phyloP scores from a whole-genome alignment of 371 early-diverging fungal genomes.

The Phascolomyces articulosus region DNA sequence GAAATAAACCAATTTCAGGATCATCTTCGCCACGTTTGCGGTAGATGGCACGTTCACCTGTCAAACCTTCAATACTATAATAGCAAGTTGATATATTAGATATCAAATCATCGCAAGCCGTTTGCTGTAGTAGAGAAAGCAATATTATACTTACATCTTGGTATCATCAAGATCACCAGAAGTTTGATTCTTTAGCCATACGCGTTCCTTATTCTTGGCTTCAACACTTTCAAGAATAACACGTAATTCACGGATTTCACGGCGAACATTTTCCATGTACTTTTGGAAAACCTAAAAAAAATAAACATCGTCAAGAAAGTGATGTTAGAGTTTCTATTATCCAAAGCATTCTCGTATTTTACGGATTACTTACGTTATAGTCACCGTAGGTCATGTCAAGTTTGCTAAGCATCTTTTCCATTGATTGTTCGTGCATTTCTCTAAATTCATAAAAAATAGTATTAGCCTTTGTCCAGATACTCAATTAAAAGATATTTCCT shows the following conservation, averaged over 20 bases:
- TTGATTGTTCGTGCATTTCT: conserved; percentile 70
- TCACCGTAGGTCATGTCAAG: conserved; percentile 77
- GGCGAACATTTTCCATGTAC: conserved; percentile 65
- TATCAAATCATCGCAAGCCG: too few species aligned
- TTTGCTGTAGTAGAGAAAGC: too few species aligned
- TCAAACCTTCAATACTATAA: conserved; percentile 72
- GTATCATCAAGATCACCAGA: conserved; percentile 87
- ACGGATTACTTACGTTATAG: conserved; percentile 58
- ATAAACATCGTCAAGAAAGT: too few species aligned
- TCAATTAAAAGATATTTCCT: not conserved
- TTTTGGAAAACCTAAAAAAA: conserved; percentile 45
- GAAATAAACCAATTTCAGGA: conserved; percentile 67
- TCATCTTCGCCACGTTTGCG: conserved; percentile 82
- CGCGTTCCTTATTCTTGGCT: conserved; percentile 82
- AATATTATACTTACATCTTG: conserved; percentile 57
- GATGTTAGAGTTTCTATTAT: too few species aligned
- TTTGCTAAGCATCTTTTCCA: conserved; percentile 64
- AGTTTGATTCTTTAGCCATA: conserved; percentile 83
- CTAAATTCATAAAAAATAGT: conserved; percentile 24
- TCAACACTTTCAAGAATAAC: conserved; percentile 79
- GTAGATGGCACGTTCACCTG: conserved; percentile 82
- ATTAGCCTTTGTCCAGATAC: not conserved
- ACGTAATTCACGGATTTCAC: conserved; percentile 78
- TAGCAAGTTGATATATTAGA: not conserved
- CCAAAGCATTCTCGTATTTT: too few species aligned